Conservation (phyloP, 495 filamentous ascomycete species). For the Jackrogersella multiformis region DNA sequence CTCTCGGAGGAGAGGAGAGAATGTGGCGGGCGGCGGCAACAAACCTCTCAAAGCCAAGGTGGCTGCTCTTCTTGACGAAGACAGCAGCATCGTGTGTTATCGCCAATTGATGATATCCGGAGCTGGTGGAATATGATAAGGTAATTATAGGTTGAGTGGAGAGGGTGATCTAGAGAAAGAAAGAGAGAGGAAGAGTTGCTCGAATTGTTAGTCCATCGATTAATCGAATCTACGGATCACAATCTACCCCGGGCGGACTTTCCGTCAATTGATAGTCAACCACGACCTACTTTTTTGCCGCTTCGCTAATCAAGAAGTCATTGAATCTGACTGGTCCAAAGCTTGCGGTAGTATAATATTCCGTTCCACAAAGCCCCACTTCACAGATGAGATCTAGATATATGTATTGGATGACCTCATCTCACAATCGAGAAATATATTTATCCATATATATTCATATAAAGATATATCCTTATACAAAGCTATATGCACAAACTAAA, state of each 20-base stretch:
- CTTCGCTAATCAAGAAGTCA: slow-evolving; percentile 47
- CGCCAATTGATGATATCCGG: slow-evolving; percentile 11
- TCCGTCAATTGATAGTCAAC: slow-evolving; percentile 39
- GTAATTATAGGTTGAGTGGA: slow-evolving; percentile 38
- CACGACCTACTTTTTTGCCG: slow-evolving; percentile 43
- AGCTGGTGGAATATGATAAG: slow-evolving; percentile 1
- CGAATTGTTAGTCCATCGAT: slow-evolving; percentile 35
- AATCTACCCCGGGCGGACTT: slow-evolving; percentile 14
- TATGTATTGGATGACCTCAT: no score
- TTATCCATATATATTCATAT: no score
- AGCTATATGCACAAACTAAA: no score
- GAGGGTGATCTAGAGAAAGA: slow-evolving; percentile 23
- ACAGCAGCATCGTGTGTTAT: slow-evolving; percentile 66
- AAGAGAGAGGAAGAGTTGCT: not conserved
- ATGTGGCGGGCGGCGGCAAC: slow-evolving; percentile 32
- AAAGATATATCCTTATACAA: no score
- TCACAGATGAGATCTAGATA: no score
- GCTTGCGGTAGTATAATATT: not conserved
- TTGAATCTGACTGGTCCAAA: slow-evolving; percentile 35
- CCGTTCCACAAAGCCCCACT: slow-evolving; percentile 16
- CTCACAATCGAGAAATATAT: no score
- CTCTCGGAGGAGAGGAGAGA: slow-evolving; percentile 10
- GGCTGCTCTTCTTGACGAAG: slow-evolving; percentile 69
- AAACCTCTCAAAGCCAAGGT: slow-evolving; percentile 76
- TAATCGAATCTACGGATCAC: no score